Conservation (phyloP, 495 filamentous ascomycete species). For the Coniosporium apollinis region DNA sequence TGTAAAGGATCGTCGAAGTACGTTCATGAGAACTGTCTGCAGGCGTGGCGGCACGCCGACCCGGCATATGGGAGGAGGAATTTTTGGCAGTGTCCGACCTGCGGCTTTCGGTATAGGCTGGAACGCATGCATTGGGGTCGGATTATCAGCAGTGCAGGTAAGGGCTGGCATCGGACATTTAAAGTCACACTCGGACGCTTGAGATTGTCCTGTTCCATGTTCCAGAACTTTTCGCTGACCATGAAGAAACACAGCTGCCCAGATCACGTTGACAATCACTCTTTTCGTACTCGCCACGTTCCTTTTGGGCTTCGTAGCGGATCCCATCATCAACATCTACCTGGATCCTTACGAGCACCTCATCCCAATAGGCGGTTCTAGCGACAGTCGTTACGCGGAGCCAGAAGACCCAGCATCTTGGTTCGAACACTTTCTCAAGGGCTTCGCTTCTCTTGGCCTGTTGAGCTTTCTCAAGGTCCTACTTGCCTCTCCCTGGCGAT, state of each 20-base stretch:
- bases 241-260: constrained; percentile 21
- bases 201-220: neutral
- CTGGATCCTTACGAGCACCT: constrained; percentile 50
- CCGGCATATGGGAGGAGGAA: constrained; percentile 47
- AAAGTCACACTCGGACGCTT: too few species aligned
- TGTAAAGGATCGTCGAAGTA: constrained; percentile 88
- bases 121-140: constrained; percentile 59
- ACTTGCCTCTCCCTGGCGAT: constrained; percentile 56
- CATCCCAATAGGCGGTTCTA: constrained; percentile 17
- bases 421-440: constrained; percentile 75
- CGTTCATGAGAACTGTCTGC: constrained; percentile 88
- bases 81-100: constrained; percentile 82
- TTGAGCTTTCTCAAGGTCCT: constrained; percentile 73
- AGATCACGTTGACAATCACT: constrained; percentile 46
- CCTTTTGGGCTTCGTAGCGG: constrained; percentile 73
- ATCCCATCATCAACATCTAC: constrained; percentile 82
- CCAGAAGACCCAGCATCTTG: constrained; percentile 40
- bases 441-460: constrained; percentile 66
- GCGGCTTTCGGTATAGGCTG: constrained; percentile 68
- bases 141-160: constrained; percentile 49
- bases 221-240: too few species aligned
- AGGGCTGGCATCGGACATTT: too few species aligned
- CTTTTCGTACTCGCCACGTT: constrained; percentile 60
- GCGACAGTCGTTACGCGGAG: constrained; percentile 18
- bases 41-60: constrained; percentile 66